phyloP scores from a whole-genome alignment of 352 stramenopile species.

The Phytophthora kernoviae region DNA sequence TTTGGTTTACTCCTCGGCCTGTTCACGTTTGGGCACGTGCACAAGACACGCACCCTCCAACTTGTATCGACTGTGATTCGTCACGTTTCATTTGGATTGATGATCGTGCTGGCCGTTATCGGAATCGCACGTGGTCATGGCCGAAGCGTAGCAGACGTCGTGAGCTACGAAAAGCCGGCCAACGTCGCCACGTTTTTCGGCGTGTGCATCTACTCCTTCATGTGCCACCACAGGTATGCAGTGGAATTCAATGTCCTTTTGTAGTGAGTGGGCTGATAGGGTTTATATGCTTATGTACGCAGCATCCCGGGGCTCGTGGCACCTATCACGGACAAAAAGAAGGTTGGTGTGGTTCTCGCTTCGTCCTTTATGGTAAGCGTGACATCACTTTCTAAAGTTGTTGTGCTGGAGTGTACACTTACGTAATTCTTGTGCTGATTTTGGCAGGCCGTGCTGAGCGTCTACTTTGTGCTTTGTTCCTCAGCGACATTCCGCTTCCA shows the following conservation, averaged over 20 bases:
- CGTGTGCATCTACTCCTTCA: conserved; percentile 91
- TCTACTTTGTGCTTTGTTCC: conserved; percentile 82
- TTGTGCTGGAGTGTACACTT: conserved; percentile 6
- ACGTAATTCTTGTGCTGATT: conserved; percentile 5
- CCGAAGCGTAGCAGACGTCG: conserved; percentile 60
- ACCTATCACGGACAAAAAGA: conserved; percentile 82
- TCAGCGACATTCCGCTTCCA: conserved; percentile 84
- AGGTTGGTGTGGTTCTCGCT: conserved; percentile 67
- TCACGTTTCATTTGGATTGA: conserved; percentile 83
- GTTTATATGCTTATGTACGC: conserved; percentile 1
- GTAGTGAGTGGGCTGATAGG: conserved; percentile 1
- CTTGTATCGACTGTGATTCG: conserved; percentile 83
- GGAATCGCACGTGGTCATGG: conserved; percentile 73
- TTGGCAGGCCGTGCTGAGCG: conserved; percentile 66
- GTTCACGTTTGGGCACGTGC: conserved; percentile 82
- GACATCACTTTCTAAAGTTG: conserved; percentile 1
- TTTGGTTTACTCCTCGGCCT: conserved; percentile 78
- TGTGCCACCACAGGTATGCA: conserved; percentile 87
- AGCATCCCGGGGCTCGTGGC: conserved; percentile 85
- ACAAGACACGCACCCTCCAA: conserved; percentile 84
- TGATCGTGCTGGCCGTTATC: conserved; percentile 79
- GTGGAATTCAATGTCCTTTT: background rate
- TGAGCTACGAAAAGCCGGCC: conserved; percentile 72
- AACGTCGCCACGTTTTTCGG: conserved; percentile 86
- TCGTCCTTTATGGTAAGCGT: conserved; percentile 68